Base-by-base conservation (phyloP, 2,329 filamentous ascomycete species). In the Didymella sp. region DNA sequence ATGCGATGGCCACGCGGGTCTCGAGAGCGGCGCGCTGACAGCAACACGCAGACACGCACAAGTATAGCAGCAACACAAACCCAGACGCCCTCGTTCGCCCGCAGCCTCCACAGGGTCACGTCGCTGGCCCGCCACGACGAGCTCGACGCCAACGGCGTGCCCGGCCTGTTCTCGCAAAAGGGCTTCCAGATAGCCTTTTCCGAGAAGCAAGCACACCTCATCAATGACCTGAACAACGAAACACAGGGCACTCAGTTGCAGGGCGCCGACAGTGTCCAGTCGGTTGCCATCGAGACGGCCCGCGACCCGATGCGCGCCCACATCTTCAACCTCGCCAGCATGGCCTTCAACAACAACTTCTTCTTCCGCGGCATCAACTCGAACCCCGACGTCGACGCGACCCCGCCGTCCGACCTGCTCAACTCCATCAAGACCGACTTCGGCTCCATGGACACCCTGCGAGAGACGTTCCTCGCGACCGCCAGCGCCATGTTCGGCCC, bases 261-360 rank as follows among this genome's bases (percentile, higher is more conserved):
- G 64, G 78, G 85, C 73, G 79, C 83, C 64, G 79, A 83, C 47
- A 77, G n/a, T n/a, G n/a, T 86, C 59, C 87, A 90, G 77, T 81
- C 87, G 43, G 87, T 96, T 72, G 78, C 90, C 72, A 82, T 94
- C 71, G 82, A 86, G 71, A 89, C 89, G 57, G 90, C 94, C 58
- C 91, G 92, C 76, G 86, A 95, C 71, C 89, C 94, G 41, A 82
- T 83, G 66, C 82, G 85, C 61, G 95, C 95, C 38, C 83, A 88
- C 67, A 81, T 89, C 74, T 99, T 99, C 87, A 99, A 98, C 85
- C 87, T 96, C 76, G 95, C 95, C 76, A 96, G 91, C 69, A 96
- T 96, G 90, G 91, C 92, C 53, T 89, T 91, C 84, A 98, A 98
- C 85, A 97, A 87, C 77, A 84, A 87, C 75, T 89, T 92, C 82